Conservation (phyloP, 129 eudicot species). For the Pseudognaphalium luteoalbum region DNA sequence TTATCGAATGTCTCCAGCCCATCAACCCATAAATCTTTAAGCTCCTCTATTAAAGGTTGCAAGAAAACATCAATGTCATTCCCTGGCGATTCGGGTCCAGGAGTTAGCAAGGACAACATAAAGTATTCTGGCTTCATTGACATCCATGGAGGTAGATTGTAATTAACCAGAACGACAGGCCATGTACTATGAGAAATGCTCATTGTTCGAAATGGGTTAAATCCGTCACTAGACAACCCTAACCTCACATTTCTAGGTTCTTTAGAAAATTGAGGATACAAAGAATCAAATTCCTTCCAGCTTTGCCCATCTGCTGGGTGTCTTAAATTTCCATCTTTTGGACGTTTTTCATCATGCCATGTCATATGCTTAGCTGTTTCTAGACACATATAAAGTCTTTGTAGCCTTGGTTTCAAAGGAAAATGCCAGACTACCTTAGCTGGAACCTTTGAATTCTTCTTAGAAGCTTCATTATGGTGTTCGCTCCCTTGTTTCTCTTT, state of each 20-base stretch:
- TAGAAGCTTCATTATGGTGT: not conserved
- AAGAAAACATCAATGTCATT: constrained; percentile 9
- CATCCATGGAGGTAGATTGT: constrained; percentile 21
- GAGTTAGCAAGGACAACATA: constrained; percentile 11
- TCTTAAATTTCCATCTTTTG: not conserved
- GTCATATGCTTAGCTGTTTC: constrained; percentile 7
- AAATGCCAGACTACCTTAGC: not conserved
- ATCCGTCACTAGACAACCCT: constrained; percentile 10
- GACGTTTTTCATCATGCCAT: constrained; percentile 3
- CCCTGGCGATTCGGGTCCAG: constrained; percentile 12
- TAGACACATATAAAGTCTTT: not conserved
- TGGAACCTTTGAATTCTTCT: not conserved
- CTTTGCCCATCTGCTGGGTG: not conserved
- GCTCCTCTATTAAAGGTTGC: constrained; percentile 12
- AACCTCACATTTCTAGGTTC: constrained; percentile 8
- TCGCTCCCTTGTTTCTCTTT: not conserved
- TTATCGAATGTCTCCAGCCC: constrained; percentile 4
- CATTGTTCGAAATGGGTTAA: constrained; percentile 12
- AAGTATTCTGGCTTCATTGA: constrained; percentile 13
- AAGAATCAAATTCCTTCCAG: constrained; percentile 8
- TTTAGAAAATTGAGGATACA: not conserved
- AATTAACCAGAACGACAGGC: constrained; percentile 18
- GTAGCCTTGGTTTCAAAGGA: not conserved
- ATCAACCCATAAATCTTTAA: constrained; percentile 6
- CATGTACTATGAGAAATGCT: constrained; percentile 18